A percentile compares a stretch with the other conserved stretches of the same genome.
Evolutionary conservation across 2,329 filamentous ascomycete genomes (phyloP).

Genomic region (Fusarium austroafricanum): DNA sequence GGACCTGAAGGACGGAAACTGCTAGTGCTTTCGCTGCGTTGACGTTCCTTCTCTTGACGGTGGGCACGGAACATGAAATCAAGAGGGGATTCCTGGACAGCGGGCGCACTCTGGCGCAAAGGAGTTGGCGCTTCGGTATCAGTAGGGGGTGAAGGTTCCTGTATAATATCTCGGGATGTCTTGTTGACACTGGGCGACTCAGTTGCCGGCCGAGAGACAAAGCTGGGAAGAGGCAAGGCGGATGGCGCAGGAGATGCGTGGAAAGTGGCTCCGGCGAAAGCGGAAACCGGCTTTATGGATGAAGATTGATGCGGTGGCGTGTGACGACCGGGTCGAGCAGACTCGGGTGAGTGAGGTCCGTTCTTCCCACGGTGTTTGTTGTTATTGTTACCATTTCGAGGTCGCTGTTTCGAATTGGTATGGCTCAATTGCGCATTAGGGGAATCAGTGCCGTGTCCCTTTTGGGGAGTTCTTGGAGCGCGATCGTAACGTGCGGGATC

Average conservation of each 20-base stretch:
- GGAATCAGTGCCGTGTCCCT: slow-evolving; percentile 52
- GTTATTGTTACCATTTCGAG: slow-evolving; percentile 37
- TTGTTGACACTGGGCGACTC: slow-evolving; percentile 63
- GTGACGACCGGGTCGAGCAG: slow-evolving; percentile 54
- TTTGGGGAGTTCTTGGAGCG: slow-evolving; percentile 61
- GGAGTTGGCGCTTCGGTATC: slow-evolving; percentile 63
- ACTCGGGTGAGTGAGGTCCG: slow-evolving; percentile 56
- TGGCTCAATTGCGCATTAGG: slow-evolving; percentile 48
- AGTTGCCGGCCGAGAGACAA: slow-evolving; percentile 79
- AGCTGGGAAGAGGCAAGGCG: slow-evolving; percentile 89
- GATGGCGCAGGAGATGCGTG: slow-evolving; percentile 94
- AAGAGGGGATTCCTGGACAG: slow-evolving; percentile 75
- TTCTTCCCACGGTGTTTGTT: slow-evolving; percentile 51
- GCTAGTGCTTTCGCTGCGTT: slow-evolving; percentile 64
- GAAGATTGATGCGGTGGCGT: slow-evolving; percentile 58
- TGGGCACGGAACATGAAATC: slow-evolving; percentile 93
- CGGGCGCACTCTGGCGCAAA: slow-evolving; percentile 52
- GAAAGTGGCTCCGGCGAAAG: slow-evolving; percentile 94
- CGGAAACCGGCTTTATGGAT: slow-evolving; percentile 62
- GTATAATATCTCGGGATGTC: slow-evolving; percentile 52
- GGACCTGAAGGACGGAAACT: slow-evolving; percentile 55
- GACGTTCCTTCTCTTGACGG: slow-evolving; percentile 77
- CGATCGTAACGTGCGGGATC: slow-evolving; percentile 50
- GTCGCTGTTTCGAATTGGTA: slow-evolving; percentile 47
- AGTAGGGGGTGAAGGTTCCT: slow-evolving; percentile 64